Evolutionary conservation across 2,329 filamentous ascomycete species (phyloP), one percentile per base, ranked within the genome.

Genomic region (Pseudonectria buxi): DNA sequence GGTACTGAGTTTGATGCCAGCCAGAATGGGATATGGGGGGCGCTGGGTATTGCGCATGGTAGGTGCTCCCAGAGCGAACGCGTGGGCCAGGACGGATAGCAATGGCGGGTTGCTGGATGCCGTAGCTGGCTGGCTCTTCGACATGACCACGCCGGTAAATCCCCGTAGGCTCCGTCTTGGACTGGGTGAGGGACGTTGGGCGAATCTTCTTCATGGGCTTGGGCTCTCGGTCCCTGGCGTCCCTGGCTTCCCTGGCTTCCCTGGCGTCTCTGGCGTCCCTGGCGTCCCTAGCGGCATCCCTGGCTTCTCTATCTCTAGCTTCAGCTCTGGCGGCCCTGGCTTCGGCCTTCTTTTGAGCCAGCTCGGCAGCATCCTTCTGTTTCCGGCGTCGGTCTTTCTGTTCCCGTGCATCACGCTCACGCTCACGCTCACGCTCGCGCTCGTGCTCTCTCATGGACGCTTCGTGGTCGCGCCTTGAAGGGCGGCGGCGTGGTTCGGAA

Each of bases 401-500:
- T 11, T 38, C n/a, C n/a, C n/a, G n/a, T n/a, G n/a, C n/a, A n/a
- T n/a, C n/a, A n/a, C n/a, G 33, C 14, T 51, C 52, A 31, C 50
- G 56, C 30, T 40, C 39, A 24, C 24, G 34, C 32, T 42, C 33
- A 16, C 42, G 44, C 14, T 61, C 51, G 26, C 50, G 56, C 13
- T 57, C 53, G 25, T 40, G 39, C 5, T 57, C 51, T 24, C 51
- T 49, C n/a, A 47, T 42, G 14, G 44, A n/a, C 4, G 43, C 46
- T 16, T 54, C 55, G 10, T 43, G 48, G 10, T 59, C 49, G 24
- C 49, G 47, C 26, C 56, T 57, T 14, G 49, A 42, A 4, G 62
- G 59, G 22, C 65, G 65, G 26, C 61, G 54, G 12, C 64, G 68
- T 27, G 66, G 59, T 47, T 71, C 64, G 32, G 67, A 65, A 47